These are phyloP conservation scores for Fomitopsis betulina DNA, from an alignment of 1,284 basidiomycete species.

Conservation along the genomic window DNA sequence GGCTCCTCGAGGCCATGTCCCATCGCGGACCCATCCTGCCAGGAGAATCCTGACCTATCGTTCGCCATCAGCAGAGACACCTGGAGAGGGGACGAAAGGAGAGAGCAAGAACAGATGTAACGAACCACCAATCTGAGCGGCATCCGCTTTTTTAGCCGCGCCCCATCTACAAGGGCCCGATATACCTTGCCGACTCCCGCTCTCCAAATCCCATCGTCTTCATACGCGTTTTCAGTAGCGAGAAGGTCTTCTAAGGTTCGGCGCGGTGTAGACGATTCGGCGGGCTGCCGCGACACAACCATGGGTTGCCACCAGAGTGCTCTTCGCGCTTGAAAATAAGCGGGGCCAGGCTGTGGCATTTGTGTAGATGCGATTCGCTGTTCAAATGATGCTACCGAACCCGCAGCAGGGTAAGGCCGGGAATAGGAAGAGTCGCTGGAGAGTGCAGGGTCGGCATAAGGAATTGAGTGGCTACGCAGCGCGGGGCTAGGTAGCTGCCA, in stretches of 20 bases:
- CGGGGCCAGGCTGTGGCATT: slow-evolving; percentile 60
- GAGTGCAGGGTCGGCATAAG: not conserved
- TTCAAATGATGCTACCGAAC: slow-evolving; percentile 30
- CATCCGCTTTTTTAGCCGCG: slow-evolving; percentile 48
- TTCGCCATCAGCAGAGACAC: slow-evolving; percentile 10
- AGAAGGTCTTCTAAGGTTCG: slow-evolving; percentile 52
- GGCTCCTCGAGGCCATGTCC: slow-evolving; percentile 65
- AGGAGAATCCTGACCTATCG: slow-evolving; percentile 64
- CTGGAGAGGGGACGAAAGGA: slow-evolving; percentile 1
- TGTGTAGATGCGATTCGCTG: slow-evolving; percentile 29
- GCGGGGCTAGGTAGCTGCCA: not conserved
- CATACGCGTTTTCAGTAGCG: slow-evolving; percentile 39
- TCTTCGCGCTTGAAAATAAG: slow-evolving; percentile 56
- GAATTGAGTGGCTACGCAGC: not conserved
- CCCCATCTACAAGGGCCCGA: slow-evolving; percentile 54
- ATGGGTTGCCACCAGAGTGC: slow-evolving; percentile 48
- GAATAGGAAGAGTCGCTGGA: not conserved
- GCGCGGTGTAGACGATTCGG: slow-evolving; percentile 33
- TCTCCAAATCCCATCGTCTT: slow-evolving; percentile 52
- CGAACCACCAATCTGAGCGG: slow-evolving; percentile 58
- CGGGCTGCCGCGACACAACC: slow-evolving; percentile 14
- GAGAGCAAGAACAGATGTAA: not conserved
- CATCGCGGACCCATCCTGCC: slow-evolving; percentile 68
- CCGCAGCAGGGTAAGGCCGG: not conserved
- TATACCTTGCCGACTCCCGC: slow-evolving; percentile 57